These are phyloP conservation scores for Cystoderma amianthinum DNA, from an alignment of 768 basidiomycete species.

Conservation along the genomic window DNA sequence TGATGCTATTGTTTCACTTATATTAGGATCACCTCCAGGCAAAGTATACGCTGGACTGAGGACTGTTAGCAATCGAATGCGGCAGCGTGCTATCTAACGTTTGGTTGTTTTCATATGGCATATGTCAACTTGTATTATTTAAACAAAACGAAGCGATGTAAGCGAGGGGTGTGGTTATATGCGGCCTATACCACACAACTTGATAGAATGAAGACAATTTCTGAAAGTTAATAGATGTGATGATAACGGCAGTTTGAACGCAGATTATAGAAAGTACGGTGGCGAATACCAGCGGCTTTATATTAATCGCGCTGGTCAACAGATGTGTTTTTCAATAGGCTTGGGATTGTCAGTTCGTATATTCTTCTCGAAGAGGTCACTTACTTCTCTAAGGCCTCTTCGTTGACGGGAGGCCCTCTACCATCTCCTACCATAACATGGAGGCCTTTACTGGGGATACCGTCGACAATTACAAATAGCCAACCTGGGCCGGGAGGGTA, in stretches of 20 bases:
- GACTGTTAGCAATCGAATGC: conserved; percentile 89
- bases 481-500: conserved; percentile 83
- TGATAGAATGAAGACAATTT: no score
- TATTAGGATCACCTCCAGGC: conserved; percentile 92
- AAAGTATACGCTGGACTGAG: conserved; percentile 88
- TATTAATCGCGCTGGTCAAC: conserved; percentile 44
- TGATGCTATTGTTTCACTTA: conserved; percentile 92
- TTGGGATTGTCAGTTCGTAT: conserved; percentile 11
- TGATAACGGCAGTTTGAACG: no score
- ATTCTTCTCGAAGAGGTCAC: conserved; percentile 13
- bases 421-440: conserved; percentile 70
- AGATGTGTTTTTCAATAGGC: conserved; percentile 39
- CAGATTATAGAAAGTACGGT: no score
- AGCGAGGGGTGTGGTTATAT: no score
- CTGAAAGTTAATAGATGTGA: no score
- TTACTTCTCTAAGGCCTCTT: conserved; percentile 52
- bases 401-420: conserved; percentile 48
- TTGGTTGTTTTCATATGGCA: no score
- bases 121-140: conserved; percentile 2
- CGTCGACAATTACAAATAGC: conserved; percentile 60
- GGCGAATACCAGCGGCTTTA: no score
- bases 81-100: conserved; percentile 72
- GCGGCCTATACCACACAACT: no score
- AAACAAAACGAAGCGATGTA: background rate
- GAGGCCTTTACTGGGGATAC: conserved; percentile 56